Conservation (phyloP, 2,329 filamentous ascomycete genomes). For the Chaetomium sp. region DNA sequence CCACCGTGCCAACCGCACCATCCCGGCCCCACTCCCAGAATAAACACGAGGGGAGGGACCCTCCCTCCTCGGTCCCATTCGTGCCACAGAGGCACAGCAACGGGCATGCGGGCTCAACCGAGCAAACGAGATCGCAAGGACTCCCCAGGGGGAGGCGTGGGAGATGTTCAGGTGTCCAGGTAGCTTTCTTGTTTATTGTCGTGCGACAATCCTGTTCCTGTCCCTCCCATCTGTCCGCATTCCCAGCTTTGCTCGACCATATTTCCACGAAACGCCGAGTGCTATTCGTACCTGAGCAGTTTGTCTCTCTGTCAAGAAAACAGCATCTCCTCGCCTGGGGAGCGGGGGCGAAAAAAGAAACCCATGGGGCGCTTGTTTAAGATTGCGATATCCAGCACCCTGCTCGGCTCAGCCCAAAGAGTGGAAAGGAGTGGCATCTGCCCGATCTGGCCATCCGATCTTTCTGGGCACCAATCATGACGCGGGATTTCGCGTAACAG, state of each 20-base stretch:
- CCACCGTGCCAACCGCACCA: background rate
- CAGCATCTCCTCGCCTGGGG: background rate
- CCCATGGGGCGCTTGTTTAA: conserved; percentile 1
- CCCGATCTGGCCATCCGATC: conserved; percentile 30
- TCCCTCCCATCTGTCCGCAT: background rate
- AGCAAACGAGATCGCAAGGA: conserved; percentile 11
- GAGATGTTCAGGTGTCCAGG: background rate
- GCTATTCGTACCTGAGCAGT: background rate
- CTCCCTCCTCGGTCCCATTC: conserved; percentile 5
- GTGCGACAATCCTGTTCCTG: background rate
- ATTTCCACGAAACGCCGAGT: background rate
- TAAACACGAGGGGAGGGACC: conserved; percentile 25
- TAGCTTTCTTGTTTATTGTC: background rate
- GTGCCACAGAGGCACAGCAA: conserved; percentile 13
- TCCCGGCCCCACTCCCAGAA: conserved; percentile 9
- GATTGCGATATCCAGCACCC: conserved; percentile 2
- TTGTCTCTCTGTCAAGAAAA: background rate
- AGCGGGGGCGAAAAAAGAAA: background rate
- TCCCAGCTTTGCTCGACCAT: background rate
- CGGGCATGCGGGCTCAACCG: conserved; percentile 17
- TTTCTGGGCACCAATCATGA: conserved; percentile 34
- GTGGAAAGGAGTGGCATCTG: background rate
- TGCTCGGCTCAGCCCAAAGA: conserved; percentile 2
- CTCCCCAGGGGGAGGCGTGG: conserved; percentile 17
- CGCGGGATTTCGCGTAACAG: conserved; percentile 20